These are phyloP conservation scores for Naegleria lovaniensis DNA, from an alignment of 208 protist species.

Conservation along the genomic window DNA sequence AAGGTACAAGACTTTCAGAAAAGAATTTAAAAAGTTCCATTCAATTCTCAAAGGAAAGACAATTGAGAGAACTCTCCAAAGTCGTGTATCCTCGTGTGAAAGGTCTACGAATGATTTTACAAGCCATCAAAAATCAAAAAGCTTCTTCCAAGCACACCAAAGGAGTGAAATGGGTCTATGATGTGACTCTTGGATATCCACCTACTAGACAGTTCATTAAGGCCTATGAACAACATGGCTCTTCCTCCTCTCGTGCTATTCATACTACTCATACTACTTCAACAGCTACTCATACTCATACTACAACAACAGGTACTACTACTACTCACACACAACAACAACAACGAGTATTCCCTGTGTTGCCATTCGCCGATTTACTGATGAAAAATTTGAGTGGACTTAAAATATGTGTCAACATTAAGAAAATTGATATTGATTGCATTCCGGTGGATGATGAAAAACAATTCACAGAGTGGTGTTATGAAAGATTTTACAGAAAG, in stretches of 20 bases:
- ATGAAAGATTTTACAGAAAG: slow-evolving; percentile 5
- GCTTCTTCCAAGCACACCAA: not conserved
- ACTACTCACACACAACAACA: no score
- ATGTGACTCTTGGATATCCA: not conserved
- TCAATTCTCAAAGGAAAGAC: not conserved
- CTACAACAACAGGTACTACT: no score
- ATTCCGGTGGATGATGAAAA: not conserved
- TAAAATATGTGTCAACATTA: slow-evolving; percentile 5
- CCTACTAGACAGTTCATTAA: not conserved
- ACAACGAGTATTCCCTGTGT: not conserved
- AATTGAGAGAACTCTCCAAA: not conserved
- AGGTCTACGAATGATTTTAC: not conserved
- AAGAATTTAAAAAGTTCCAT: not conserved
- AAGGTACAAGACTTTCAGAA: not conserved
- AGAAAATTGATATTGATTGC: not conserved
- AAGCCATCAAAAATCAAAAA: not conserved
- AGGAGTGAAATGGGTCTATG: not conserved
- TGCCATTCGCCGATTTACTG: not conserved
- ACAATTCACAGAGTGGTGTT: not conserved
- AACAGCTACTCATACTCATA: no score
- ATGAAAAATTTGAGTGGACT: not conserved
- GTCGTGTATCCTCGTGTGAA: not conserved
- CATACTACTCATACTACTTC: no score
- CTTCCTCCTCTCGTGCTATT: no score
- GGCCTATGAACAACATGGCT: not conserved